Percentiles rank a stretch among this genome's conserved stretches.
These are phyloP conservation scores for Aspergillaceae sp. DNA, from an alignment of 2,329 filamentous ascomycete species.

Conservation along the genomic window DNA sequence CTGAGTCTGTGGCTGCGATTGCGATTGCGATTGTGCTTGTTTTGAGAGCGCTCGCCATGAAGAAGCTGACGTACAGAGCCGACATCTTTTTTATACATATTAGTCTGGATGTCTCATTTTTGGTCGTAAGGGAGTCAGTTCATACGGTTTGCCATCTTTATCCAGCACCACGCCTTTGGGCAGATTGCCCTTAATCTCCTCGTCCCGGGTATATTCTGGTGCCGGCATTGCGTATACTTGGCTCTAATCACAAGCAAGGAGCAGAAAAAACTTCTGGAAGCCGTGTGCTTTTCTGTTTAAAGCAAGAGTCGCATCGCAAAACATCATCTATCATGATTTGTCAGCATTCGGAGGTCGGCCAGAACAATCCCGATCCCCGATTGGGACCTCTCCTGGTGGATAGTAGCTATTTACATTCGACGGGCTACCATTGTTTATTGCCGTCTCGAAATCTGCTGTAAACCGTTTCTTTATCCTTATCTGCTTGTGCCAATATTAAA, in stretches of 20 bases:
- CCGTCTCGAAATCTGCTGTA: no score
- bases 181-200: conserved; percentile 20
- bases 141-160: conserved; percentile 44
- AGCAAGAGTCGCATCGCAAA: no score
- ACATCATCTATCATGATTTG: no score
- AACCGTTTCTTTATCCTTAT: no score
- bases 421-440: no score
- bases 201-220: conserved; percentile 10
- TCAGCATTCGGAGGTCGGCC: no score
- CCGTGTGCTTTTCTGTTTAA: no score
- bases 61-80: conserved; percentile 40
- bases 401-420: no score
- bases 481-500: no score
- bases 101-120: background rate
- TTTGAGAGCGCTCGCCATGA: conserved; percentile 40
- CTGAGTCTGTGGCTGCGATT: conserved; percentile 13
- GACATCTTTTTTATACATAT: conserved; percentile 29
- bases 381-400: no score
- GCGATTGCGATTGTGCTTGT: conserved; percentile 17
- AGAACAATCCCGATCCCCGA: no score
- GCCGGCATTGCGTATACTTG: background rate
- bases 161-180: conserved; percentile 43
- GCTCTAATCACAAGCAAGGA: background rate
- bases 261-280: no score
- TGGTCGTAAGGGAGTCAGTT: conserved; percentile 1